Conservation (phyloP, 2,329 filamentous ascomycete genomes). For the Alternaria panax region DNA sequence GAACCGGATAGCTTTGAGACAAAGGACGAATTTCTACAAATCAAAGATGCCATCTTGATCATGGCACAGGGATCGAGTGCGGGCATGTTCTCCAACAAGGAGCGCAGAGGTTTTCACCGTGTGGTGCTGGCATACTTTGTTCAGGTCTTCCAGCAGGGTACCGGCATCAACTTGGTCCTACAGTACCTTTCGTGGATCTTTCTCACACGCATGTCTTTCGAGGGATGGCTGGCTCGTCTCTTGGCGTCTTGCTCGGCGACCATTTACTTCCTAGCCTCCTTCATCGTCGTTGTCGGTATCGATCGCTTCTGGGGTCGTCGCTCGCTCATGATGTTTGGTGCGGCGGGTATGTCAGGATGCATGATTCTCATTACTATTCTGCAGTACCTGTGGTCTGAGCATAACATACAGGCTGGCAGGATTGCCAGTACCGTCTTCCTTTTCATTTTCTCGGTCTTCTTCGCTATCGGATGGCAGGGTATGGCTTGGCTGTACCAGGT, state of each 20-base stretch:
- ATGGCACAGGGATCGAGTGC: slow-evolving; percentile 39
- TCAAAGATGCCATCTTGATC: slow-evolving; percentile 44
- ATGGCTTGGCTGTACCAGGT: slow-evolving; percentile 70
- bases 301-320: slow-evolving; percentile 48
- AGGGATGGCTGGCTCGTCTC: slow-evolving; percentile 53
- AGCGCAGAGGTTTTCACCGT: slow-evolving; percentile 53
- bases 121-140: slow-evolving; percentile 52
- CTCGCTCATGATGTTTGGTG: slow-evolving; percentile 48
- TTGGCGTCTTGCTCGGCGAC: slow-evolving; percentile 50
- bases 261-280: slow-evolving; percentile 47
- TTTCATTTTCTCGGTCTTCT: slow-evolving; percentile 89
- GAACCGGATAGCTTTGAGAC: slow-evolving; percentile 36
- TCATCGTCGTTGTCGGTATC: slow-evolving; percentile 49
- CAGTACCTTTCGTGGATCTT: slow-evolving; percentile 60
- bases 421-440: slow-evolving; percentile 70
- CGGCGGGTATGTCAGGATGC: slow-evolving; percentile 43
- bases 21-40: slow-evolving; percentile 52
- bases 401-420: slow-evolving; percentile 30
- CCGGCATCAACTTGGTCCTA: slow-evolving; percentile 42
- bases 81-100: slow-evolving; percentile 40
- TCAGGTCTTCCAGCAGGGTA: slow-evolving; percentile 55
- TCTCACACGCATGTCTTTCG: slow-evolving; percentile 58
- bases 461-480: slow-evolving; percentile 81
- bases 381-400: slow-evolving; percentile 35
- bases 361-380: slow-evolving; percentile 43